Evolutionary conservation across 108 stramenopile species (phyloP).

Genomic region (Skeletonema marinoi): DNA sequence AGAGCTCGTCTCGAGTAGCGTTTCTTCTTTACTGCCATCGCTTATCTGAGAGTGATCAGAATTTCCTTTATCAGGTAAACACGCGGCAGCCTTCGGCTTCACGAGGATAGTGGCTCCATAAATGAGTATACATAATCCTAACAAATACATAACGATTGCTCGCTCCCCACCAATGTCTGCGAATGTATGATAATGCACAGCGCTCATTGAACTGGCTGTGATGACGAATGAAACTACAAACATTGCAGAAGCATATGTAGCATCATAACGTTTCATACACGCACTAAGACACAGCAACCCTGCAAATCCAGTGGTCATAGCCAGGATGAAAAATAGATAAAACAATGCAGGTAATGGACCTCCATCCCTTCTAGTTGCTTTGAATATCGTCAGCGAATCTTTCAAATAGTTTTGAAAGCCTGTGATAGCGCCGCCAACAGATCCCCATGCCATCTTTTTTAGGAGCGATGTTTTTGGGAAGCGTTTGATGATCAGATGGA

Average conservation of each 20-base stretch:
- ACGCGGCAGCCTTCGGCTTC: slow-evolving; percentile 1
- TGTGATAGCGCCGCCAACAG: slow-evolving; percentile 60
- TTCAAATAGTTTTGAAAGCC: slow-evolving; percentile 85
- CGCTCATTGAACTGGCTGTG: slow-evolving; percentile 69
- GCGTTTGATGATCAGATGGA: slow-evolving; percentile 32
- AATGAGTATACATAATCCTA: slow-evolving; percentile 64
- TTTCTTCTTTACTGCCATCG: background rate
- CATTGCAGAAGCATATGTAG: slow-evolving; percentile 77
- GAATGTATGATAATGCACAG: slow-evolving; percentile 80
- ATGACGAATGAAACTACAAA: slow-evolving; percentile 85
- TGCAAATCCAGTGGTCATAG: slow-evolving; percentile 58
- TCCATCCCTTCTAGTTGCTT: slow-evolving; percentile 22
- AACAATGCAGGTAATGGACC: slow-evolving; percentile 22
- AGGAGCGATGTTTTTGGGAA: slow-evolving; percentile 20
- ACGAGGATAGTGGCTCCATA: slow-evolving; percentile 67
- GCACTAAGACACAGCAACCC: slow-evolving; percentile 70
- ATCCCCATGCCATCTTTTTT: slow-evolving; percentile 46
- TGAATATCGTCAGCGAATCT: slow-evolving; percentile 69
- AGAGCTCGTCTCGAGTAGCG: background rate
- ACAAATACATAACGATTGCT: slow-evolving; percentile 65
- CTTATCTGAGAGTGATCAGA: background rate
- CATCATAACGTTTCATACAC: slow-evolving; percentile 87
- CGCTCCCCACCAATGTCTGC: slow-evolving; percentile 38
- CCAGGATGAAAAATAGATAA: slow-evolving; percentile 41
- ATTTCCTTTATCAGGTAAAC: background rate